Conservation (phyloP, 2,329 filamentous ascomycete species). For the Botrytis elliptica region DNA sequence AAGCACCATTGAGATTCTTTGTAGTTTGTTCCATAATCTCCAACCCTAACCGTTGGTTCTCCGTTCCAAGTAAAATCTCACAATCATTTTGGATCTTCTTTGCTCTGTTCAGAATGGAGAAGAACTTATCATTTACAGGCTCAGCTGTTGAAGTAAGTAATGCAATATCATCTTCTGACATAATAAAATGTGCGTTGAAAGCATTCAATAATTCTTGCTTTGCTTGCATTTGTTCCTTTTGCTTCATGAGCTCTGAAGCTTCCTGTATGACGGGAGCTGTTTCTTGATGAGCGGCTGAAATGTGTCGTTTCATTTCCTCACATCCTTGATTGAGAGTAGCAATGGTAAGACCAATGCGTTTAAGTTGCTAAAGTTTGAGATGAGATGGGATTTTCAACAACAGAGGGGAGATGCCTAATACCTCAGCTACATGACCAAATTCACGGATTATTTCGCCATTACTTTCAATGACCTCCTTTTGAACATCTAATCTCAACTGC, state of each 20-base stretch:
- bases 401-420: constrained; percentile 41
- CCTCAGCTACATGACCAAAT: constrained; percentile 86
- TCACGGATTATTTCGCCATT: constrained; percentile 87
- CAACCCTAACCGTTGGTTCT: constrained; percentile 82
- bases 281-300: constrained; percentile 71
- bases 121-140: constrained; percentile 83
- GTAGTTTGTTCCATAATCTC: constrained; percentile 92
- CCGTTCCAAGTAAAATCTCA: constrained; percentile 82
- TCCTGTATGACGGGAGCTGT: constrained; percentile 75
- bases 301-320: constrained; percentile 74
- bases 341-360: constrained; percentile 77
- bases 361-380: constrained; percentile 65
- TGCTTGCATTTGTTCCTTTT: constrained; percentile 71
- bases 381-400: constrained; percentile 33
- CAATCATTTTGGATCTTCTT: constrained; percentile 89
- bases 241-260: constrained; percentile 68
- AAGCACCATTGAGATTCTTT: constrained; percentile 81
- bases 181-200: constrained; percentile 78
- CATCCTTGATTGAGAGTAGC: constrained; percentile 76
- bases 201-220: constrained; percentile 77
- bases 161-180: constrained; percentile 78
- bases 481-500: constrained; percentile 75
- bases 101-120: constrained; percentile 70
- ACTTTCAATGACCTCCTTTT: constrained; percentile 88
- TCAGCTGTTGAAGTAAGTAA: constrained; percentile 74